Conservation (phyloP, 2,329 filamentous ascomycete species). For the Ceratocystis huliohia region DNA sequence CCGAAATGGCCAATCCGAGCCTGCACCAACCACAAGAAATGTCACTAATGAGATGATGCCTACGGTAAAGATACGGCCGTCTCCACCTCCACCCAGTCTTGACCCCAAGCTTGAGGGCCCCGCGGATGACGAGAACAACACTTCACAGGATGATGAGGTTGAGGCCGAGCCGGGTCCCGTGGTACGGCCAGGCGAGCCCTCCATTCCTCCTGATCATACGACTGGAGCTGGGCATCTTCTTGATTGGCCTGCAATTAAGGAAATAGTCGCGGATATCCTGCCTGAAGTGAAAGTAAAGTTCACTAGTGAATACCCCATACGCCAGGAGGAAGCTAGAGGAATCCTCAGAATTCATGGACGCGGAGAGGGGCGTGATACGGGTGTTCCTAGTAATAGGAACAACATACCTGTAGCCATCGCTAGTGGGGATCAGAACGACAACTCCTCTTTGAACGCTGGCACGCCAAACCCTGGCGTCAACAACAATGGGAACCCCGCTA, state of each 20-base stretch:
- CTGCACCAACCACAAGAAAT: not conserved
- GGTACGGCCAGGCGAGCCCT: constrained; percentile 47
- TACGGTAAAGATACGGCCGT: not conserved
- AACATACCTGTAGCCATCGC: not conserved
- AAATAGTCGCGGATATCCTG: constrained; percentile 45
- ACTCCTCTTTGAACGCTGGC: not conserved
- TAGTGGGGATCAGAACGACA: not conserved
- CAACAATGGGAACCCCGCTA: not conserved
- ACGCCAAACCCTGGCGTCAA: not conserved
- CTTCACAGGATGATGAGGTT: constrained; percentile 35
- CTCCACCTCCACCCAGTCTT: not conserved
- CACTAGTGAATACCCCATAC: constrained; percentile 61
- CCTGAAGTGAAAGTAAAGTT: constrained; percentile 39
- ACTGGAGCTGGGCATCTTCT: constrained; percentile 78
- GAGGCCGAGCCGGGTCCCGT: constrained; percentile 41
- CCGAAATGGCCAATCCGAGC: not conserved
- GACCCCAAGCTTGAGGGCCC: not conserved
- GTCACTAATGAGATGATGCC: constrained; percentile 12
- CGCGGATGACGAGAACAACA: not conserved
- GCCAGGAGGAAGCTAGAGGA: constrained; percentile 60
- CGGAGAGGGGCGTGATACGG: constrained; percentile 48
- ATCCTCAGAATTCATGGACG: constrained; percentile 63
- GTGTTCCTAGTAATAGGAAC: constrained; percentile 17
- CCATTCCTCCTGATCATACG: constrained; percentile 74
- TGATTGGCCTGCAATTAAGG: constrained; percentile 54